Percentiles rank a stretch among this genome's conserved stretches.
Evolutionary conservation across 2,329 filamentous ascomycete genomes (phyloP).

Genomic region (Paramyrothecium sp.): DNA sequence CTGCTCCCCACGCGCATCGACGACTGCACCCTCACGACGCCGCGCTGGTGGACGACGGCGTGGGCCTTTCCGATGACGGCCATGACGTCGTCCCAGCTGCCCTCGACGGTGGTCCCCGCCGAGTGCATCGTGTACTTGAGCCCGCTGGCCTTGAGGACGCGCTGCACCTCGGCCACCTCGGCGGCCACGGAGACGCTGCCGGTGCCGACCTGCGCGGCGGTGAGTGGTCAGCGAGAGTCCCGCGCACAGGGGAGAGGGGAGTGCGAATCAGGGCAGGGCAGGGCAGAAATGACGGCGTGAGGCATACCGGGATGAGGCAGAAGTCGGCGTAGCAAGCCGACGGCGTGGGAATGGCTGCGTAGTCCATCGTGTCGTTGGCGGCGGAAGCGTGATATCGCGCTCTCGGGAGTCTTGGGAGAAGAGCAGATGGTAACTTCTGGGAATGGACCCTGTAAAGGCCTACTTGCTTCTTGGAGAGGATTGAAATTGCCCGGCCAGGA

Average conservation of each 20-base stretch:
- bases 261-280: neutral
- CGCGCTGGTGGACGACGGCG: conserved; percentile 70
- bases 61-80: conserved; percentile 83
- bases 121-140: conserved; percentile 88
- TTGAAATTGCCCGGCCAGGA: neutral
- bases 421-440: too few species aligned
- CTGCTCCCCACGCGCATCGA: conserved; percentile 82
- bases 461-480: neutral
- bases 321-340: conserved; percentile 82
- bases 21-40: conserved; percentile 81
- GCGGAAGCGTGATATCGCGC: neutral
- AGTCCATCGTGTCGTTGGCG: conserved; percentile 33
- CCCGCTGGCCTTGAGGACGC: conserved; percentile 76
- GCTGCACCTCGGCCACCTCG: conserved; percentile 87
- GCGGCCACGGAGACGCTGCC: conserved; percentile 71
- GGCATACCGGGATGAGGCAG: conserved; percentile 76
- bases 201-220: conserved; percentile 67
- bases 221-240: neutral
- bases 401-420: neutral
- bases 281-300: neutral
- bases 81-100: conserved; percentile 87
- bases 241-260: neutral
- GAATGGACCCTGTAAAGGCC: too few species aligned
- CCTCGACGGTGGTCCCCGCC: conserved; percentile 90
- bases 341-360: conserved; percentile 60